A percentile compares a stretch with the other conserved stretches of the same genome.
Evolutionary conservation across 139 green algal species (phyloP).

Genomic region (Ettlia oleoabundans): DNA sequence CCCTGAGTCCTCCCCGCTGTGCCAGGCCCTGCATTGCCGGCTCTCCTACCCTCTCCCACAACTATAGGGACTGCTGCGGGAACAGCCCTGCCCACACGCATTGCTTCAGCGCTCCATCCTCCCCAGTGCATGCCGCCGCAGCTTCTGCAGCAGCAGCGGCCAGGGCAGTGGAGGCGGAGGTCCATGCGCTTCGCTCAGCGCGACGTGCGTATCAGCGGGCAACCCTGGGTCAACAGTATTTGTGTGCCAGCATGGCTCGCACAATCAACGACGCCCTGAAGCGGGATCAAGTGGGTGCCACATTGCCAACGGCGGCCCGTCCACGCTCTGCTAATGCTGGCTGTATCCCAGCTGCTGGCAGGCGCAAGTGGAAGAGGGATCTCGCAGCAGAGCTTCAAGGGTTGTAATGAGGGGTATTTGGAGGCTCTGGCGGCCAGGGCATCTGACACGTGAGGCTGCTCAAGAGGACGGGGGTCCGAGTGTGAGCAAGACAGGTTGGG

Average conservation of each 20-base stretch:
- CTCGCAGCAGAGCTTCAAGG: conserved; percentile 4
- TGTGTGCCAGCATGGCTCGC: neutral
- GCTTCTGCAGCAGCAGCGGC: neutral
- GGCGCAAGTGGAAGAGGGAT: conserved; percentile 28
- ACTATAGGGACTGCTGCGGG: neutral
- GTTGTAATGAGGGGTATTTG: neutral
- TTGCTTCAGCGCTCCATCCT: conserved; percentile 1
- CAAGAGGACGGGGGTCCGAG: neutral
- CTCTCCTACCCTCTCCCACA: neutral
- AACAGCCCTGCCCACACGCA: neutral
- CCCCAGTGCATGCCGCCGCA: neutral
- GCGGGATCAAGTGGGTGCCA: neutral
- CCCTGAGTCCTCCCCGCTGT: neutral
- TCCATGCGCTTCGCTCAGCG: conserved; percentile 8
- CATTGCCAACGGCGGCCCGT: neutral
- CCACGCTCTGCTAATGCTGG: neutral
- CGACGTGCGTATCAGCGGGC: conserved; percentile 20
- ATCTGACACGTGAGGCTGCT: neutral
- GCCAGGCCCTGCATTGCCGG: neutral
- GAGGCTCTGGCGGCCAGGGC: too few species aligned
- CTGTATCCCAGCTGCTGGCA: neutral
- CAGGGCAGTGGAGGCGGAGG: neutral
- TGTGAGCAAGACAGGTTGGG: too few species aligned
- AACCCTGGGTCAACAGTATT: conserved; percentile 5
- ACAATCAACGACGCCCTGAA: conserved; percentile 19